Percentiles rank a stretch among this genome's conserved stretches.
Evolutionary conservation across 1,284 basidiomycete species (phyloP).

Genomic region (Trichosporon sp.): DNA sequence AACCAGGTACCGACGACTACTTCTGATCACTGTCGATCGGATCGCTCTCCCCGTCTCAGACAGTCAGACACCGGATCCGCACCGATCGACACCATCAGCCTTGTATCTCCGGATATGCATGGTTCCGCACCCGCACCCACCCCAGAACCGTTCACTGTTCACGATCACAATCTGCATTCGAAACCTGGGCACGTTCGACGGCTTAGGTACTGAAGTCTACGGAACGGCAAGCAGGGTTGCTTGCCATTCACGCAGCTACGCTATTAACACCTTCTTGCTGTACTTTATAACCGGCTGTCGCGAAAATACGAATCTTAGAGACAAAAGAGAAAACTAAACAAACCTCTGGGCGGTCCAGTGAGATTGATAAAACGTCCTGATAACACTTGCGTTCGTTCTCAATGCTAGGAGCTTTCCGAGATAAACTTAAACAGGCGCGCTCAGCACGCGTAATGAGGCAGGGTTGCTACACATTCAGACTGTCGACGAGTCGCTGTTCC

Average conservation of each 20-base stretch:
- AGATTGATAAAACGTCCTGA: conserved; percentile 17
- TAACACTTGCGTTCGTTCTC: conserved; percentile 17
- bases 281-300: background rate
- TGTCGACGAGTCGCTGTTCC: conserved; percentile 8
- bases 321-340: conserved; percentile 5
- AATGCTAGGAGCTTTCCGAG: conserved; percentile 12
- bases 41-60: background rate
- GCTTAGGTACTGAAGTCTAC: background rate
- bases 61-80: background rate
- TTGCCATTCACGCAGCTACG: background rate
- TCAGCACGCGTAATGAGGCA: conserved; percentile 15
- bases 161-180: conserved; percentile 10
- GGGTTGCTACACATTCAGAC: conserved; percentile 18
- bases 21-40: background rate
- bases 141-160: background rate
- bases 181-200: conserved; percentile 11
- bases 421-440: conserved; percentile 11
- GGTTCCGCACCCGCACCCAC: background rate
- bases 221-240: background rate
- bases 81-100: background rate
- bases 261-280: background rate
- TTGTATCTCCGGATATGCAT: conserved; percentile 2
- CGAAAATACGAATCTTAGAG: conserved; percentile 8
- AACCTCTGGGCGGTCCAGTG: conserved; percentile 2
- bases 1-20: background rate